Conservation (phyloP, 2,329 filamentous ascomycete genomes). For the Talaromyces rugulosus region DNA sequence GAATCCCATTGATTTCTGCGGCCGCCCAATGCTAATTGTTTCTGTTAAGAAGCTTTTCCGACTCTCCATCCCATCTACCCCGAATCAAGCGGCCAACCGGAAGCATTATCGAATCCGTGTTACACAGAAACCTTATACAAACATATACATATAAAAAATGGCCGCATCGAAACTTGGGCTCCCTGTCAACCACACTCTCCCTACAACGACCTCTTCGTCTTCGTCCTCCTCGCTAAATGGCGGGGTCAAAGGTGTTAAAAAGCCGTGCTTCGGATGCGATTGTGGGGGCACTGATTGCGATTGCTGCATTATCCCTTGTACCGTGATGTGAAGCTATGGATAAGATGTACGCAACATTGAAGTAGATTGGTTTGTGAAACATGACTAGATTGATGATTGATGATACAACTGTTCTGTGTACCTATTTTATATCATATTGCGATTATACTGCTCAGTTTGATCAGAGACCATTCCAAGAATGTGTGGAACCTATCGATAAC, state of each 20-base stretch:
- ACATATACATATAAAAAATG: not conserved
- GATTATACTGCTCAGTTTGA: too few relatives aligned
- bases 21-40: not conserved
- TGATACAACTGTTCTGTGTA: not conserved
- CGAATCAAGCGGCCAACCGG: not conserved
- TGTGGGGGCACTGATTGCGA: slow-evolving; percentile 40
- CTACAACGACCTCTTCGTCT: slow-evolving; percentile 29
- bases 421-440: too few relatives aligned
- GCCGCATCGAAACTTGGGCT: not conserved
- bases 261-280: slow-evolving; percentile 40
- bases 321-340: slow-evolving; percentile 33
- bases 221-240: slow-evolving; percentile 28
- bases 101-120: not conserved
- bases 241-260: slow-evolving; percentile 35
- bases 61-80: not conserved
- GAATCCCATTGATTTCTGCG: not conserved
- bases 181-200: slow-evolving; percentile 29
- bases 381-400: not conserved
- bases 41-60: not conserved
- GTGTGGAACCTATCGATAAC: too few relatives aligned
- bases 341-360: not conserved
- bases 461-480: too few relatives aligned
- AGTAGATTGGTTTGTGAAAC: not conserved
- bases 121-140: not conserved
- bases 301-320: slow-evolving; percentile 33